Evolutionary conservation across 2,329 filamentous ascomycete genomes (phyloP), one percentile per base, ranked within the genome.

Genomic region (Aspergillus amoenus): DNA sequence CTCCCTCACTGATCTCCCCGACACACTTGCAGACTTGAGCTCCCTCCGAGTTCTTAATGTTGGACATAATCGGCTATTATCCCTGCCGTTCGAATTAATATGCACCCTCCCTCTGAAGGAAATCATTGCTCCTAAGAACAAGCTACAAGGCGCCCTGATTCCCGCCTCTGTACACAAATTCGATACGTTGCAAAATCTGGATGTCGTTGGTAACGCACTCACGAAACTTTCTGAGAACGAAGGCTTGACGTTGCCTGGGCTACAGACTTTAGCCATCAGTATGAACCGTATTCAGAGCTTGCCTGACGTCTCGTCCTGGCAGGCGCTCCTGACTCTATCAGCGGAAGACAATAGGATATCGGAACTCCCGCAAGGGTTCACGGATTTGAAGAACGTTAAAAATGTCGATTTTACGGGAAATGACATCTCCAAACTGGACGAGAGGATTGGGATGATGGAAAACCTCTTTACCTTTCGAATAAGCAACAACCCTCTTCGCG

Each of bases 341-440:
- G 88, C 88, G 0, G 90, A 93, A 49, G 90, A 95, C 64, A 99
- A 99, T 70, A 88, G 82, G 64, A 84, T 99, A 22, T 78, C 83
- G 2, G 78, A 81, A 3, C 81, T 97, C n/a, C 94, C 93, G 0
- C 79, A 85, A 30, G 91, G 91, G 0, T 90, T 97, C 62, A 80
- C 83, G 1, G 79, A 78, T 2, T 81, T 97, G 0, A 75, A 81
- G 37, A 87, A 84, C 56, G 74, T 97, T 13, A 87, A 87, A 49
- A 88, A 87, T 55, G 89, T 88, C 30, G 91, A 97, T 71, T 88
- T 97, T 63, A 90, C 89, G 0, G 87, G 88, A 64, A 99, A 99
- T 68, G 86, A 94, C 61, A 85, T 99, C 47, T 85, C 85, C 2
- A 79, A 84, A 12, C 73, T 99, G 7, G 90, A 94, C 30, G 82